Conservation (phyloP, 2,329 filamentous ascomycete species). For the Tolypocladium guangdongense region DNA sequence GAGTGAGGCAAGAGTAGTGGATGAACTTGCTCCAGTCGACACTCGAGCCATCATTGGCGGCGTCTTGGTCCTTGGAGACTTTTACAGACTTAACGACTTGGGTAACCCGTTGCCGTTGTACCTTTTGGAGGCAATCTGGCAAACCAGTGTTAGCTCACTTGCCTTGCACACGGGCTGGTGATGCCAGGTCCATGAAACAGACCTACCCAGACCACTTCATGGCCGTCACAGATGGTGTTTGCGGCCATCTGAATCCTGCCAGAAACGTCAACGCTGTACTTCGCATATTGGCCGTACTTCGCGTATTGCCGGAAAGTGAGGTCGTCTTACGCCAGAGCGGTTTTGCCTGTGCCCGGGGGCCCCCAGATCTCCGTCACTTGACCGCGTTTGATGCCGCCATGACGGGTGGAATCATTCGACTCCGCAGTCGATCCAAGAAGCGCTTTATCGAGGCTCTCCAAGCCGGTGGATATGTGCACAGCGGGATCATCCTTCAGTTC, state of each 20-base stretch:
- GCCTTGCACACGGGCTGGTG: neutral
- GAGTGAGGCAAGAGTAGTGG: constrained; percentile 43
- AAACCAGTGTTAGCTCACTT: neutral
- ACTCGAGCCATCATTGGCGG: constrained; percentile 5
- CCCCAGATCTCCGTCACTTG: constrained; percentile 84
- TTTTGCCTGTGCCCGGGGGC: constrained; percentile 78
- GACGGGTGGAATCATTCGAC: constrained; percentile 5
- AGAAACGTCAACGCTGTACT: neutral
- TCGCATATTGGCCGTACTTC: neutral
- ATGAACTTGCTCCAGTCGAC: constrained; percentile 23
- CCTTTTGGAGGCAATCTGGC: constrained; percentile 37
- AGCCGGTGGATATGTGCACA: constrained; percentile 44
- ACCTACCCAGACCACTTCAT: constrained; percentile 76
- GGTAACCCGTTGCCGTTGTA: constrained; percentile 16
- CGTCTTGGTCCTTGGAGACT: constrained; percentile 2
- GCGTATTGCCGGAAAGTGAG: neutral
- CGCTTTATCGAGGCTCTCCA: constrained; percentile 39
- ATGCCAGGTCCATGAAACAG: constrained; percentile 21
- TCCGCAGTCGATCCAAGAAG: constrained; percentile 18
- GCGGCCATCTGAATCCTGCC: constrained; percentile 58
- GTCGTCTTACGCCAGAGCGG: constrained; percentile 59
- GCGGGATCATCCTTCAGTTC: constrained; percentile 40
- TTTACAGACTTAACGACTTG: constrained; percentile 12
- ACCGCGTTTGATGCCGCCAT: constrained; percentile 58
- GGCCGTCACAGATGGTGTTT: constrained; percentile 48